Percentiles rank a stretch among this genome's conserved stretches.
Conservation (phyloP, 768 basidiomycete genomes). For the Phaffia australis region DNA sequence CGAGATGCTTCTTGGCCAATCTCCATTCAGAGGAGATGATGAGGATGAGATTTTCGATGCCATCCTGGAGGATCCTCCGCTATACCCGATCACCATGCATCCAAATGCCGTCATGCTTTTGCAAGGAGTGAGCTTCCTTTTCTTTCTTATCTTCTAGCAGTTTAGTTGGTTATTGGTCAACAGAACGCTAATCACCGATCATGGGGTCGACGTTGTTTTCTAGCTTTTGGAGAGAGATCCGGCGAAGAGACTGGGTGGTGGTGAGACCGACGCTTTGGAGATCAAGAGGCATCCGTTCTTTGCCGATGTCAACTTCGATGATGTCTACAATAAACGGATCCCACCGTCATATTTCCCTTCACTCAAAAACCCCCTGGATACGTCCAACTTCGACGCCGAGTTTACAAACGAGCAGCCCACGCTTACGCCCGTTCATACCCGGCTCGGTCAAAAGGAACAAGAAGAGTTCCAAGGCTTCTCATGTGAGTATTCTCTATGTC, state of each 20-base stretch:
- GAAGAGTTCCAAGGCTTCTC: conserved; percentile 95
- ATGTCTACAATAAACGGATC: conserved; percentile 92
- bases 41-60: conserved; percentile 99
- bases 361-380: conserved; percentile 73
- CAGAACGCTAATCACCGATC: background rate
- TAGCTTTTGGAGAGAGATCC: conserved; percentile 91
- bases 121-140: conserved; percentile 57
- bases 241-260: conserved; percentile 74
- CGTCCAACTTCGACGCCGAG: conserved; percentile 78
- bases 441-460: conserved; percentile 79
- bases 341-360: conserved; percentile 90
- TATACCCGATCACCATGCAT: conserved; percentile 99
- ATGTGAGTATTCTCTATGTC: conserved; percentile 43
- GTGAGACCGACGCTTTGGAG: conserved; percentile 85
- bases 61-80: conserved; percentile 91
- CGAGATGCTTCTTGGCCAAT: conserved; percentile 97
- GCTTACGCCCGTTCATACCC: conserved; percentile 90
- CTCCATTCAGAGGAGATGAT: conserved; percentile 97
- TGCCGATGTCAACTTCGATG: conserved; percentile 94
- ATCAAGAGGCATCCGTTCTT: conserved; percentile 98
- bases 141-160: background rate
- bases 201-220: background rate
- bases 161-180: background rate
- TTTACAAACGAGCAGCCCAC: conserved; percentile 96
- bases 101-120: conserved; percentile 89